These are phyloP conservation scores for Thermomyces lanuginosus DNA, from an alignment of 2,329 filamentous ascomycete species.

Conservation along the genomic window DNA sequence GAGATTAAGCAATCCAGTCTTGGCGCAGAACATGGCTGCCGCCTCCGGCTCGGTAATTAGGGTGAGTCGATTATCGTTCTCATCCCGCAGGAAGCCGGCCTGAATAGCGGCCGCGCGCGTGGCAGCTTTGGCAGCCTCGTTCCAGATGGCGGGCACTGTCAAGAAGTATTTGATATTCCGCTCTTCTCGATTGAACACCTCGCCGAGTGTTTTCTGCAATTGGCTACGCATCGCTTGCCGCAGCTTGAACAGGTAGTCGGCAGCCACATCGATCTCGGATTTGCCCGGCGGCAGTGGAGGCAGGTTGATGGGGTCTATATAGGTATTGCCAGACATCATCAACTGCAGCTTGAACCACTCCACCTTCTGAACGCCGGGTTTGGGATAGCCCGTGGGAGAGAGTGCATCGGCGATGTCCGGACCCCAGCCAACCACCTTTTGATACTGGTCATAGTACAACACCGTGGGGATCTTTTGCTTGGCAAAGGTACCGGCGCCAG, in stretches of 20 bases:
- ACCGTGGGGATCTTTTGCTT: conserved; percentile 99
- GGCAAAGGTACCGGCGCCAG: conserved; percentile 88
- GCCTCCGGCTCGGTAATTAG: conserved; percentile 94
- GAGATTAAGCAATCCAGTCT: conserved; percentile 85
- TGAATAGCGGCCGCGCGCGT: conserved; percentile 92
- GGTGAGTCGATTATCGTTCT: conserved; percentile 92
- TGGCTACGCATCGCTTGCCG: conserved; percentile 93
- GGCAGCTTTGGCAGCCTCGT: conserved; percentile 93
- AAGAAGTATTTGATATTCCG: conserved; percentile 95
- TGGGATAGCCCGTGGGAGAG: conserved; percentile 91
- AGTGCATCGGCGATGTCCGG: conserved; percentile 95
- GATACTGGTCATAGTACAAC: conserved; percentile 98
- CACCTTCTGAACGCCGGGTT: conserved; percentile 94
- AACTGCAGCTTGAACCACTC: conserved; percentile 99
- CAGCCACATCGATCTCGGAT: conserved; percentile 97
- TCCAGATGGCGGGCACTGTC: conserved; percentile 98
- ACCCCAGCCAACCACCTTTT: conserved; percentile 99
- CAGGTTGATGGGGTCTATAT: conserved; percentile 97
- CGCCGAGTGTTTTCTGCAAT: conserved; percentile 86
- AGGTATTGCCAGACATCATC: conserved; percentile 96
- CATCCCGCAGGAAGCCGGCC: conserved; percentile 87
- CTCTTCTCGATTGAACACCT: conserved; percentile 96
- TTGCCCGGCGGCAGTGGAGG: conserved; percentile 93
- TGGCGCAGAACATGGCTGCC: conserved; percentile 92
- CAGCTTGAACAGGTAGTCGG: conserved; percentile 96